phyloP scores from a whole-genome alignment of 805 yeast species.

The Kuraishia capsulata region DNA sequence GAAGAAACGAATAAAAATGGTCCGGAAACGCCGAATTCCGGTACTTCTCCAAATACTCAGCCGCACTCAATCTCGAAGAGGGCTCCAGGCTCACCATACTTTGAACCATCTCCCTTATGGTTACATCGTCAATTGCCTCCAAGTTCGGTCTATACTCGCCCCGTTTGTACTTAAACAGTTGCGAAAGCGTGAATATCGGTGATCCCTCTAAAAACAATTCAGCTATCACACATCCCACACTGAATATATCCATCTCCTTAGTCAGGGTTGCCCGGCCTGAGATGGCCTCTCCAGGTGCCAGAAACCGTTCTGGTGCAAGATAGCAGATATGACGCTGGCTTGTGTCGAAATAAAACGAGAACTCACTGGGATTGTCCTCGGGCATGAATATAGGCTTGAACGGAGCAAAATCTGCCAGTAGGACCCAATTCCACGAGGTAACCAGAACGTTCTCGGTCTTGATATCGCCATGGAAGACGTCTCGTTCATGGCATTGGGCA shows the following conservation, averaged over 20 bases:
- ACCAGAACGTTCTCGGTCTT: constrained; percentile 84
- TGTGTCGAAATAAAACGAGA: constrained; percentile 86
- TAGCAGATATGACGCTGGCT: constrained; percentile 83
- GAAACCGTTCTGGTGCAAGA: constrained; percentile 88
- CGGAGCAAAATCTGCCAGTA: constrained; percentile 74
- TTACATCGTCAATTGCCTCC: constrained; percentile 39
- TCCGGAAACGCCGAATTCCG: constrained; percentile 51
- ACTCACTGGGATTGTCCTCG: constrained; percentile 88
- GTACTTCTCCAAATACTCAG: constrained; percentile 40
- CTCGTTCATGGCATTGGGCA: constrained; percentile 50
- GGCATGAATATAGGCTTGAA: constrained; percentile 83
- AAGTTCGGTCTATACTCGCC: constrained; percentile 61
- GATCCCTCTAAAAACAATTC: constrained; percentile 83
- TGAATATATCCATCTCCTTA: constrained; percentile 71
- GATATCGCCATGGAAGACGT: constrained; percentile 80
- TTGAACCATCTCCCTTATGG: constrained; percentile 44
- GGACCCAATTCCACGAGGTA: constrained; percentile 83
- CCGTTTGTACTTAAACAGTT: constrained; percentile 72
- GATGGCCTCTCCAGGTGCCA: constrained; percentile 9
- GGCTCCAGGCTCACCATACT: constrained; percentile 66
- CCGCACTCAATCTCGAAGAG: constrained; percentile 43
- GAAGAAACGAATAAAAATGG: constrained; percentile 58
- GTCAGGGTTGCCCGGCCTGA: constrained; percentile 27
- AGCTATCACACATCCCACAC: constrained; percentile 82
- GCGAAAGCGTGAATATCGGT: constrained; percentile 79